Base-by-base conservation (phyloP, 2,329 filamentous ascomycete species). In the Diplodia scrobiculata region DNA sequence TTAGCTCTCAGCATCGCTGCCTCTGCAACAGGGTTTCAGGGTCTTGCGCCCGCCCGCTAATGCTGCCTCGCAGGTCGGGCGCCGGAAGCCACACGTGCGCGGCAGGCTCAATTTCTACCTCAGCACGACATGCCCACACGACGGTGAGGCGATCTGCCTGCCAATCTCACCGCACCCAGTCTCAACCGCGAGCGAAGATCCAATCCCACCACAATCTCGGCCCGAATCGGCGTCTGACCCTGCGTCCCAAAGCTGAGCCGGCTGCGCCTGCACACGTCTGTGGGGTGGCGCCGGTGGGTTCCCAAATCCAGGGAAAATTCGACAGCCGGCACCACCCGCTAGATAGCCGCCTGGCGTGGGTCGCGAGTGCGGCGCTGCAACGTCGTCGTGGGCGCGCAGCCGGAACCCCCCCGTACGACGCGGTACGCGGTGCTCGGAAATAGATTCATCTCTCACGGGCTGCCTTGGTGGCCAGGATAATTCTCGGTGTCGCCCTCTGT, bases 181-280 rank as follows among this genome's bases (percentile, higher is more conserved):
- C 52, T 65, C 63, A 58, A 66, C 63, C 63, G 63, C 63, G 38
- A 66, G 54, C 47, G 64, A 66, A 59, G 64, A 66, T 60, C 64
- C 11, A 55, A 66, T 50, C 47, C 64, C 53, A 60, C 64, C 54
- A 50, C 52, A 58, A 65, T 65, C 52, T 66, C 64, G 64, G 64
- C 54, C 64, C 64, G 64, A 66, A 60, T 66, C 32, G 53, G 21
- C 32, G 53, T 60, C 32, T 38, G 29, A 55, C 41, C 63, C 19
- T n/a, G 63, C 38, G 51, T 45, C 63, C 51, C 52, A 55, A 27
- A 45, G 38, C 51, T 36, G 32, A 41, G 64, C 64, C 54, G 60
- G 52, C 58, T 50, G 58, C 41, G 41, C 38, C 25, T 60, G 55
- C 58, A 60, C 55, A 48, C 45, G 29, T 50, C 45, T 50, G 58